Evolutionary conservation across 306 rosid species (phyloP), one percentile per base, ranked within the genome.

Genomic region (Senna tora): DNA sequence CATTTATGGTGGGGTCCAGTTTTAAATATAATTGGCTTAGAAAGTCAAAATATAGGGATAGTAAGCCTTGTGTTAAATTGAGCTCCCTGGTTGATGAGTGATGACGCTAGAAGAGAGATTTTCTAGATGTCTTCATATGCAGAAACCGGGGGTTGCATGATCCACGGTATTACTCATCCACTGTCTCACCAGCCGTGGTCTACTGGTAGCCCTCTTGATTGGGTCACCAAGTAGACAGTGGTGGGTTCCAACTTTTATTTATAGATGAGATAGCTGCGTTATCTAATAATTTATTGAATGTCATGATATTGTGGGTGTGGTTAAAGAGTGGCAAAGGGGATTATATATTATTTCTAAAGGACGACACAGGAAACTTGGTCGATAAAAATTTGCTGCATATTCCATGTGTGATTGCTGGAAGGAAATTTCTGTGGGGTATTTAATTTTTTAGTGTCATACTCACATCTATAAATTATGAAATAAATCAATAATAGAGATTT

Each of bases 41-140:
- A 66, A 71, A 65, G 87, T 87, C 89, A 83, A 80, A 77, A 80
- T 74, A 49, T 75, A 82, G 76, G 84, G 86, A 72, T 69, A 49
- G 79, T 76, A 74, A 74, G 80, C 68, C 71, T 69, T 42, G 73
- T 72, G 68, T 61, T 80, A 61, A 83, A 76, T 76, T 76, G 61
- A 74, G 82, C 49, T 32, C 69, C 65, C 80, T 69, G 69, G 62
- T 69, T 77, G 87, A 79, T 76, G 89, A 83, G 75, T 77, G 87
- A 79, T 76, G 89, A 83, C 77, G 80, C 69, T 55, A 71, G 75
- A 34, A 49, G 69, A 69, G 36, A 53, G 80, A 83, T 75, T 78
- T 80, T 79, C 77, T 69, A 73, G 75, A 74, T 84, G 83, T 82
- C 86, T 71, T 81, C 43, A 41, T 81, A 74, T 69, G 81, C 54